Base-by-base conservation (phyloP, 78 protist species). In the Parvularia atlantis region DNA sequence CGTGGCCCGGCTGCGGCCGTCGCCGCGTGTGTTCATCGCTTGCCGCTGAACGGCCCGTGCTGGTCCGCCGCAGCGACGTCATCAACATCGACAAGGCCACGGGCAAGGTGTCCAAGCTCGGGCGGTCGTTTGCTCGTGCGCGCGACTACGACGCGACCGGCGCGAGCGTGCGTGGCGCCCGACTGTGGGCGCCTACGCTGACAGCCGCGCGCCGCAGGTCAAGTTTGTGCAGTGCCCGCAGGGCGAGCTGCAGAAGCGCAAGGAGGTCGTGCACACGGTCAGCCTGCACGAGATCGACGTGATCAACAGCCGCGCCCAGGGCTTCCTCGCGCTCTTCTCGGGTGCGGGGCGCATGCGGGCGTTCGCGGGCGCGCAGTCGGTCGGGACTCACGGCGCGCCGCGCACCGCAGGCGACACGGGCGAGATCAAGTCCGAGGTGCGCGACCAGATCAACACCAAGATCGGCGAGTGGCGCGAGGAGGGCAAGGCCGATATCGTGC, bases 401-500 rank as follows among this genome's bases (percentile, higher is more conserved):
- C 67, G 93, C 83, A 77, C n/a, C n/a, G 84, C 83, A 92, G 92
- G 84, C 24, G 62, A 87, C 83, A 98, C 93, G 75, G 95, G 99
- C 5, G 99, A 98, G 76, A 98, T 98, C 84, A 95, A 99, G 41
- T 96, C 96, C 77, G 96, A 96, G 76, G 89, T 98, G 36, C 88
- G 99, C 20, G 41, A 40, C 28, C 99, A 98, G 77, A 94, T 98
- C 83, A 92, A 98, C 85, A 92, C 90, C 78, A 85, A 80, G 41
- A 99, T 98, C 31, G 85, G 92, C 83, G 84, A 85, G 73, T 98
- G 96, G 90, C 93, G 96, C 67, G 99, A 98, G 52, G 95, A 95
- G 43, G 99, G 99, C 37, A 88, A 95, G n/a, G 99, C 99, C 22
- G 99, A 98, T 80, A 82, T 98, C 14, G 98, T 98, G 50, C 99